Percentiles rank a stretch among this genome's conserved stretches.
phyloP scores from a whole-genome alignment of 176 grass and related monocot species.

The Triticum urartu region DNA sequence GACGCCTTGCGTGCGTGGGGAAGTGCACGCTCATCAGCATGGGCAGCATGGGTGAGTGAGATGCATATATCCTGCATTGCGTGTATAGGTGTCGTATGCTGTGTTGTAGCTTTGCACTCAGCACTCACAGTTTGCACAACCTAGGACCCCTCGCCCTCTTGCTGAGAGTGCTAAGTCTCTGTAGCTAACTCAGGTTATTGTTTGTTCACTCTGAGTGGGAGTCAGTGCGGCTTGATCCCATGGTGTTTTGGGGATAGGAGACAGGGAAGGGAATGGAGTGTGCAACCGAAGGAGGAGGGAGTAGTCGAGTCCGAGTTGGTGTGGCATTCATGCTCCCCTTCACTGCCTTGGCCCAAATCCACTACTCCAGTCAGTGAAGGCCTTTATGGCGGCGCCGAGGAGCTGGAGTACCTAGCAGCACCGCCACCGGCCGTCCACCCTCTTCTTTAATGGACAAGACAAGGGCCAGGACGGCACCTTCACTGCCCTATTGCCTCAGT shows the following conservation, averaged over 20 bases:
- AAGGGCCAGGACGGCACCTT: constrained; percentile 33
- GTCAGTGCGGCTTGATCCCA: constrained; percentile 31
- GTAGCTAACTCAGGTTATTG: constrained; percentile 34
- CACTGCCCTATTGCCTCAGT: constrained; percentile 41
- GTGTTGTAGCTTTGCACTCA: constrained; percentile 17
- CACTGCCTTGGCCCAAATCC: constrained; percentile 5
- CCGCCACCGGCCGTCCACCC: background rate
- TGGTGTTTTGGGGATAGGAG: constrained; percentile 39
- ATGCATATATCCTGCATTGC: background rate
- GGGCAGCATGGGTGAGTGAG: constrained; percentile 39
- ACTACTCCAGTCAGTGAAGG: constrained; percentile 42
- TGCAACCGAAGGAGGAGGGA: background rate
- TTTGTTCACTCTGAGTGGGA: constrained; percentile 27
- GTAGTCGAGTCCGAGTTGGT: background rate
- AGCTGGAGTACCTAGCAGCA: background rate
- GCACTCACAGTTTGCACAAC: constrained; percentile 3
- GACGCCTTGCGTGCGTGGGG: constrained; percentile 8
- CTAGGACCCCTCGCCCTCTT: constrained; percentile 33
- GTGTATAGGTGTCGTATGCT: background rate
- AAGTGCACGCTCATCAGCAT: constrained; percentile 15
- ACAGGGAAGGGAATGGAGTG: constrained; percentile 30
- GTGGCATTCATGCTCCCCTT: constrained; percentile 38
- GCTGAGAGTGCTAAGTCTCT: constrained; percentile 1
- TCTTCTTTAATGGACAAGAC: constrained; percentile 49
- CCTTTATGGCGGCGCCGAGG: constrained; percentile 29